These are phyloP conservation scores for Pouteria glomerata DNA, from an alignment of 148 eudicot species.

Conservation along the genomic window DNA sequence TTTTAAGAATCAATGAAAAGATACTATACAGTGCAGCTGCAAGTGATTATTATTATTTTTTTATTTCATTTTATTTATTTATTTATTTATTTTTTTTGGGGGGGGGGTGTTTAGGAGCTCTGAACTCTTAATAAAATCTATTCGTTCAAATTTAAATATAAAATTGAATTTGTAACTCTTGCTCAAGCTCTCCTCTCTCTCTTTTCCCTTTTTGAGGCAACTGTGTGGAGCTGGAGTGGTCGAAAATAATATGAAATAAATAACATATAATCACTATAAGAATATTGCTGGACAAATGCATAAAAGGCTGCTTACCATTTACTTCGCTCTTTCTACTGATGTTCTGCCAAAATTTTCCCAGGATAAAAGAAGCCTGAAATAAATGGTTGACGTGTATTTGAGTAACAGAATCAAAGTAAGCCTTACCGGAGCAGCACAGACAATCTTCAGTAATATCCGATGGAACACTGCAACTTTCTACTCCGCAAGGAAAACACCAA, in stretches of 20 bases:
- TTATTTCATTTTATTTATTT: too few species aligned
- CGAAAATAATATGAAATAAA: not conserved
- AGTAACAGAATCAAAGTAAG: not conserved
- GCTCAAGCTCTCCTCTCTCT: not conserved
- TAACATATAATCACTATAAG: not conserved
- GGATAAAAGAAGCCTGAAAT: not conserved
- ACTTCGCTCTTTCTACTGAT: not conserved
- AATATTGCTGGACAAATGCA: not conserved
- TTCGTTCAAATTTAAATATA: not conserved
- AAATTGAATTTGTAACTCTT: too few species aligned
- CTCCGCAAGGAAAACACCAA: constrained; percentile 22
- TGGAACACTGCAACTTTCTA: not conserved
- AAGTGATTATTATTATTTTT: too few species aligned
- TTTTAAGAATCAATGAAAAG: not conserved
- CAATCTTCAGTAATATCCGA: constrained; percentile 1
- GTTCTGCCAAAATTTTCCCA: not conserved
- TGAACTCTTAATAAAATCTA: not conserved
- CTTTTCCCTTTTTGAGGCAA: not conserved
- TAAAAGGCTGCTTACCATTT: constrained; percentile 2
- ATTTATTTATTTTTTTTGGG: too few species aligned
- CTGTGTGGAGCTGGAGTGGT: not conserved
- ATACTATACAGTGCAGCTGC: not conserved
- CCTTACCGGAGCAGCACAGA: not conserved
- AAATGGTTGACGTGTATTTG: not conserved
- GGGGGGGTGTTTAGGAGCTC: not conserved